Percentiles rank a stretch among this genome's conserved stretches.
These are phyloP conservation scores for Aspergillus cristatus DNA, from an alignment of 495 filamentous ascomycete species.

Conservation along the genomic window DNA sequence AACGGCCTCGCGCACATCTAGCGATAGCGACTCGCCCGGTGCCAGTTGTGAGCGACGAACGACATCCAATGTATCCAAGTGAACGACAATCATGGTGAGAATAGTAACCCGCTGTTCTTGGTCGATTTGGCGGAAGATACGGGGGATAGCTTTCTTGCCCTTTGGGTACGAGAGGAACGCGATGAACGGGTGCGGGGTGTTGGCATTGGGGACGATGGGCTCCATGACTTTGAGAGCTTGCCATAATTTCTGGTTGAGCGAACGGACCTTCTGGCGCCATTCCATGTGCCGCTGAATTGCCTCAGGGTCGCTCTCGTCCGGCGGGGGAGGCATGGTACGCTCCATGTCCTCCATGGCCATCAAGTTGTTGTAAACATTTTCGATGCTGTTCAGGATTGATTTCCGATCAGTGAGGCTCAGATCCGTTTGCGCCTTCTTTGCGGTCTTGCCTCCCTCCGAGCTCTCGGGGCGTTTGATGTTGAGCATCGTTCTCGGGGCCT, in stretches of 20 bases:
- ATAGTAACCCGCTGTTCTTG: constrained; percentile 88
- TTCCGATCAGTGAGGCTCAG: constrained; percentile 65
- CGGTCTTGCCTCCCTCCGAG: constrained; percentile 37
- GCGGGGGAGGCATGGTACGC: constrained; percentile 68
- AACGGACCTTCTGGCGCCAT: constrained; percentile 60
- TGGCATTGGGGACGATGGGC: constrained; percentile 65
- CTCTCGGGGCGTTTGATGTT: constrained; percentile 89
- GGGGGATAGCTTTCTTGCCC: constrained; percentile 90
- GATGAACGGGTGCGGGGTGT: constrained; percentile 85
- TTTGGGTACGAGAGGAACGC: constrained; percentile 89
- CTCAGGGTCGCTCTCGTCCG: constrained; percentile 53
- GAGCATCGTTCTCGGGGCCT: constrained; percentile 86
- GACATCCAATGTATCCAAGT: constrained; percentile 86
- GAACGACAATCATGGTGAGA: constrained; percentile 89
- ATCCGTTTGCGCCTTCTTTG: constrained; percentile 34
- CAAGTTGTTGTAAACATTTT: constrained; percentile 73
- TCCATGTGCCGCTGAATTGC: constrained; percentile 56
- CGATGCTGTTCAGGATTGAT: constrained; percentile 71
- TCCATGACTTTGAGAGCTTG: constrained; percentile 78
- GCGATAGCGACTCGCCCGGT: constrained; percentile 56
- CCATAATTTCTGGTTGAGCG: constrained; percentile 78
- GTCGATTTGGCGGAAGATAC: constrained; percentile 88
- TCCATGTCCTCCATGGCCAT: constrained; percentile 94
- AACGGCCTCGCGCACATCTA: constrained; percentile 74
- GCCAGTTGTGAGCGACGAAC: constrained; percentile 65